A percentile compares a stretch with the other conserved stretches of the same genome.
Conservation (phyloP, 108 stramenopile species). For the Stephanodiscus triporus region DNA sequence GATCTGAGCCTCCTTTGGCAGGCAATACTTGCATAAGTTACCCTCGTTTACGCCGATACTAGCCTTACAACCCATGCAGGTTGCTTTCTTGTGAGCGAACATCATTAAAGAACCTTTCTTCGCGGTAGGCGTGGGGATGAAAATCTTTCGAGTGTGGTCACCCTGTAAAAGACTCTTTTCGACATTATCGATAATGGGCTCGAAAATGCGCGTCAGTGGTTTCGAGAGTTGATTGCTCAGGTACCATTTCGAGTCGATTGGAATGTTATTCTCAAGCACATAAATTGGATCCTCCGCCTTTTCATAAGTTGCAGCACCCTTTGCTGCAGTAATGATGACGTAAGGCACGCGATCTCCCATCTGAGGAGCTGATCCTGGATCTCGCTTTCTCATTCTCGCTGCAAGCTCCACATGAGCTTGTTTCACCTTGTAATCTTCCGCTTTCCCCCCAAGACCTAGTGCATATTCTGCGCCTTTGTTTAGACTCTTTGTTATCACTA, state of each 20-base stretch:
- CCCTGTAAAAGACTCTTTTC: slow-evolving; percentile 90
- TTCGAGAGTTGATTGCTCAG: slow-evolving; percentile 95
- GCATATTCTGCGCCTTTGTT: slow-evolving; percentile 96
- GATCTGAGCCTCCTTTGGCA: slow-evolving; percentile 87
- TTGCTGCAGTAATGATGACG: slow-evolving; percentile 96
- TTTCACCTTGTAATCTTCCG: slow-evolving; percentile 96
- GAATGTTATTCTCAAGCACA: slow-evolving; percentile 96
- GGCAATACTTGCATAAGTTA: slow-evolving; percentile 92
- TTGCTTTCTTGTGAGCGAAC: slow-evolving; percentile 95
- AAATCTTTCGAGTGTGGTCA: slow-evolving; percentile 97
- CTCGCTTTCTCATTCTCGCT: slow-evolving; percentile 96
- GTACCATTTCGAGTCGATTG: slow-evolving; percentile 98
- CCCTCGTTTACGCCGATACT: slow-evolving; percentile 81
- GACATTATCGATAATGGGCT: slow-evolving; percentile 96
- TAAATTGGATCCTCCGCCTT: slow-evolving; percentile 98
- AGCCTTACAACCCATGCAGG: slow-evolving; percentile 97
- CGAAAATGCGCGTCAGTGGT: slow-evolving; percentile 96
- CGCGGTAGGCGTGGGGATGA: slow-evolving; percentile 94
- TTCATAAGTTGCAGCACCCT: slow-evolving; percentile 94
- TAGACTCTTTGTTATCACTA: slow-evolving; percentile 98
- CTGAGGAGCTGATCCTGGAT: slow-evolving; percentile 96
- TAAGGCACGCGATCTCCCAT: slow-evolving; percentile 99
- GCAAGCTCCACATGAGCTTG: slow-evolving; percentile 99
- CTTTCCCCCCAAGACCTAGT: slow-evolving; percentile 86
- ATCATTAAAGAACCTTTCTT: slow-evolving; percentile 97